Conservation (phyloP, 2,329 filamentous ascomycete genomes). For the Stagonosporopsis chrysanthemi region DNA sequence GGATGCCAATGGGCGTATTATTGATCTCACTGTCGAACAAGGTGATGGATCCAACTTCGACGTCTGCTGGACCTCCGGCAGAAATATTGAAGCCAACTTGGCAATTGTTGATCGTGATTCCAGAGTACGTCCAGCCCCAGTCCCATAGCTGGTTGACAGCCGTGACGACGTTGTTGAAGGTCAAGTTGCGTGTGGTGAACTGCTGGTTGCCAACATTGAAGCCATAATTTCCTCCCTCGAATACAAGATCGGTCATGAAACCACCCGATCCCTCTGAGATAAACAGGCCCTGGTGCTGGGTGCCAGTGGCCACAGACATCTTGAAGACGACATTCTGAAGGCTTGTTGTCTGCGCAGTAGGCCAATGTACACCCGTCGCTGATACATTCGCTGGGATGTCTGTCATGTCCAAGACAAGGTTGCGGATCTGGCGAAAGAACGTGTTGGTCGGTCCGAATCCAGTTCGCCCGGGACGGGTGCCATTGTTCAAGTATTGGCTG, state of each 20-base stretch:
- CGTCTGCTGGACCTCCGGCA: conserved; percentile 41
- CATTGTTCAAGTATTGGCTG: conserved; percentile 57
- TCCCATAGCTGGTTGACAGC: conserved; percentile 66
- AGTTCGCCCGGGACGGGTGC: conserved; percentile 37
- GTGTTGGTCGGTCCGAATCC: conserved; percentile 64
- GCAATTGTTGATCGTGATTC: conserved; percentile 61
- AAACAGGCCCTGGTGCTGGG: conserved; percentile 57
- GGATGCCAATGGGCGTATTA: conserved; percentile 59
- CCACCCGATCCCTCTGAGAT: conserved; percentile 55
- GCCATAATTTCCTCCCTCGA: conserved; percentile 54
- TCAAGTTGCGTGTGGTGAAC: conserved; percentile 65
- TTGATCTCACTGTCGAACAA: conserved; percentile 64
- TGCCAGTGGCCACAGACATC: conserved; percentile 54
- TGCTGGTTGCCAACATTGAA: conserved; percentile 57
- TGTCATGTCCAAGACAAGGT: conserved; percentile 69
- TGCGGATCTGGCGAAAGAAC: conserved; percentile 71
- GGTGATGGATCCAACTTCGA: conserved; percentile 63
- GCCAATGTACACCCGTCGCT: conserved; percentile 57
- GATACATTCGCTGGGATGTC: conserved; percentile 55
- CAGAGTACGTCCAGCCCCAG: conserved; percentile 66
- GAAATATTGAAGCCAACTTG: conserved; percentile 60
- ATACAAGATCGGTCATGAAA: conserved; percentile 56
- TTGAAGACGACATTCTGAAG: conserved; percentile 56
- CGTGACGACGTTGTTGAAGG: conserved; percentile 60
- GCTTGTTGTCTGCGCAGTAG: conserved; percentile 55